phyloP scores from a whole-genome alignment of 495 filamentous ascomycete genomes.

The Bryoglossum gracile region DNA sequence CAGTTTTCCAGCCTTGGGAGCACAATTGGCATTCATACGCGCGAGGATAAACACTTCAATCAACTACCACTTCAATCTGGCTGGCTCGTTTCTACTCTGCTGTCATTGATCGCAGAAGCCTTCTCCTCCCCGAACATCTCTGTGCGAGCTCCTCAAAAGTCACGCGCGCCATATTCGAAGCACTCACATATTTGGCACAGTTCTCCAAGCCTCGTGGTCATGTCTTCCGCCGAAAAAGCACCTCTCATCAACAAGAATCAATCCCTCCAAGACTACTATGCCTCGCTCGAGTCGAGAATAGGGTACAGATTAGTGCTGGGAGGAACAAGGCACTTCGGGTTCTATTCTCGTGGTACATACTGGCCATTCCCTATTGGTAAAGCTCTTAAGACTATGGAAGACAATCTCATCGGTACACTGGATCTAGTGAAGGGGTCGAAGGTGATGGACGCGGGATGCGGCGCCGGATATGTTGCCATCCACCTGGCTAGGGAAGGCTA shows the following conservation, averaged over 20 bases:
- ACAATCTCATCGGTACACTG: conserved; percentile 35
- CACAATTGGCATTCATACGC: too few species aligned
- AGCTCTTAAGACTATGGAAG: conserved; percentile 42
- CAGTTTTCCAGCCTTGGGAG: too few species aligned
- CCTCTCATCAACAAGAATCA: conserved; percentile 32
- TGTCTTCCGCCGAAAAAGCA: too few species aligned
- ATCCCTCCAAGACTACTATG: conserved; percentile 37
- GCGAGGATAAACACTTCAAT: too few species aligned
- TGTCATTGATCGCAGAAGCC: too few species aligned
- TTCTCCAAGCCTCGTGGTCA: too few species aligned
- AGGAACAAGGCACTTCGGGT: conserved; percentile 46
- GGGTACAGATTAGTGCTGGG: conserved; percentile 44
- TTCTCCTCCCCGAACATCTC: too few species aligned
- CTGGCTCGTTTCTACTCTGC: too few species aligned
- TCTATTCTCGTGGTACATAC: conserved; percentile 37
- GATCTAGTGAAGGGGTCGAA: conserved; percentile 30
- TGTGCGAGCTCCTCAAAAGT: too few species aligned
- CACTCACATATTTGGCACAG: too few species aligned
- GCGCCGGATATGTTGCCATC: conserved; percentile 42
- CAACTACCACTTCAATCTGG: too few species aligned
- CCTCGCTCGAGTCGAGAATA: conserved; percentile 40
- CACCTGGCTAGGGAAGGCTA: conserved; percentile 35
- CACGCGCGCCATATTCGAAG: too few species aligned
- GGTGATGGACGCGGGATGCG: conserved; percentile 48
- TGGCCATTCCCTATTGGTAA: conserved; percentile 42